Evolutionary conservation across 2,329 filamentous ascomycete genomes (phyloP).

Genomic region (Dothistroma septosporum): DNA sequence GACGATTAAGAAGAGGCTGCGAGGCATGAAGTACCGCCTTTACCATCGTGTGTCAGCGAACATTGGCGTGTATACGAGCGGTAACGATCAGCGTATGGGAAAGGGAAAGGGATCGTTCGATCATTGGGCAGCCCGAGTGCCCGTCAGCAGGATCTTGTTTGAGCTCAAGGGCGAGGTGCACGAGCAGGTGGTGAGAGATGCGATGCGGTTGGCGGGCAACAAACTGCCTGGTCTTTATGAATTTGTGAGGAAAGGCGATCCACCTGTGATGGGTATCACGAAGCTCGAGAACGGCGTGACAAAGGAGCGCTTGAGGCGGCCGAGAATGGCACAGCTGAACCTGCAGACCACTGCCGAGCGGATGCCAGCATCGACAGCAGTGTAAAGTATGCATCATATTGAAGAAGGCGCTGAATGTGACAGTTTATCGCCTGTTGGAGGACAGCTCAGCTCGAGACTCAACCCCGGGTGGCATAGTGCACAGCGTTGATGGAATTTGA

Average conservation of each 20-base stretch:
- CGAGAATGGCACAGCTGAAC: constrained; percentile 42
- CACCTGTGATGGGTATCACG: constrained; percentile 85
- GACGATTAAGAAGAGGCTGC: constrained; percentile 80
- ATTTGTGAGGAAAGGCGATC: constrained; percentile 88
- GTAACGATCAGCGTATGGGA: constrained; percentile 98
- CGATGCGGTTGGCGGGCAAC: constrained; percentile 87
- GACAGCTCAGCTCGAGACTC: neutral
- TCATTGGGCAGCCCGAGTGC: constrained; percentile 86
- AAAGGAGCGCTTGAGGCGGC: constrained; percentile 75
- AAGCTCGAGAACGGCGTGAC: constrained; percentile 80
- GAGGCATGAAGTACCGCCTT: constrained; percentile 86
- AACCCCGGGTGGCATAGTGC: neutral
- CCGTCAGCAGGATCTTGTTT: constrained; percentile 87
- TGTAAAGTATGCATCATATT: constrained; percentile 2
- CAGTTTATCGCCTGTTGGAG: neutral
- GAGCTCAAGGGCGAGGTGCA: constrained; percentile 89
- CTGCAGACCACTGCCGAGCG: constrained; percentile 27
- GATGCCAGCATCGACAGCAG: constrained; percentile 25
- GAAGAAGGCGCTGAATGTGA: neutral
- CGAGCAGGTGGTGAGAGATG: constrained; percentile 90
- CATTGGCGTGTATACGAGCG: constrained; percentile 90
- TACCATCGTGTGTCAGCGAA: constrained; percentile 91
- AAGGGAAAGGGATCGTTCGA: constrained; percentile 98
- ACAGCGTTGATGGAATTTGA: neutral
- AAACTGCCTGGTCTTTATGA: constrained; percentile 91